Evolutionary conservation across 495 filamentous ascomycete genomes (phyloP), one percentile per base, ranked within the genome.

Genomic region (Hypoxylon perforatum): DNA sequence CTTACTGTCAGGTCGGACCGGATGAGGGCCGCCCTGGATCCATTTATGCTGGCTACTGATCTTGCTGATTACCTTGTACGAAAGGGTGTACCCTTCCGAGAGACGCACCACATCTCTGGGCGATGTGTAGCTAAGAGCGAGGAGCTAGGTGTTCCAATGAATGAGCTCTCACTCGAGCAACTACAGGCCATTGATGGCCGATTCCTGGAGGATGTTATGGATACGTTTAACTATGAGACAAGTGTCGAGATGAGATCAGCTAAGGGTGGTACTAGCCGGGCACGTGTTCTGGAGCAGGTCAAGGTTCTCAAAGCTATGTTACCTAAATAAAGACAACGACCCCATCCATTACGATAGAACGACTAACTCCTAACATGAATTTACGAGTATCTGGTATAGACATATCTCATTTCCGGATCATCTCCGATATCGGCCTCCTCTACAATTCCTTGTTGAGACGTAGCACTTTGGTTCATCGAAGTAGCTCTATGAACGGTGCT

Each of bases 81-180:
- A 67, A 94, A 95, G 83, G 92, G 92, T 35, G 91, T 95, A 18
- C 90, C 89, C 7, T 92, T 91, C 82, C 78, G 89, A 17, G 91
- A 96, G 81, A 92, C 92, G 1, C 93, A 97, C 81, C 93, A 96
- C 78, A 93, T 97, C 75, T 91, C 90, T 3, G 94, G 94, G 10
- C 87, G 86, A 39, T 85, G 92, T 8, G 94, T 97, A 12, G 87
- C 88, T 21, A 71, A 73, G 23, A 77, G 77, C 0, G 93, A 97
- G 81, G 78, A 90, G 67, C 81, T 83, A 38, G 83, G 82, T 22
- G 81, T 86, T 3, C 85, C 89, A 47, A 97, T 97, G 88, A 90
- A 96, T 75, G 83, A 90, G 69, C 82, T 97, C 8, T 83, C 83
- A 0, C 81, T 89, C 36, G 82, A 88, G 71, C 87, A 81, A 73